These are phyloP conservation scores for Tolypocladium nubicola DNA, from an alignment of 2,329 filamentous ascomycete species.

Conservation along the genomic window DNA sequence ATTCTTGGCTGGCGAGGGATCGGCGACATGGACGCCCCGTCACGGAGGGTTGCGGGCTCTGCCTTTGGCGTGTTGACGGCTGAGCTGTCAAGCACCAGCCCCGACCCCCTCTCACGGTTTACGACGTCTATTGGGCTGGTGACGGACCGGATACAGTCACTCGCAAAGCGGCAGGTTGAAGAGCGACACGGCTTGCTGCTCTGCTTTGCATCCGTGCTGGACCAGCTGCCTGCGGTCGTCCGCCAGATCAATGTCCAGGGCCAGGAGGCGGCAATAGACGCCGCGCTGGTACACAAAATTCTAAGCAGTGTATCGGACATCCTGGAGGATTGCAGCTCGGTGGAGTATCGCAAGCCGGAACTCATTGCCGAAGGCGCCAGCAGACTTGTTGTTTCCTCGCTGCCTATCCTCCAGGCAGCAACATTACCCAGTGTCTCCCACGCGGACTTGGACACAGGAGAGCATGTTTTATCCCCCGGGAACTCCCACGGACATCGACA, in stretches of 20 bases:
- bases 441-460: conserved; percentile 10
- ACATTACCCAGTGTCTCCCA: conserved; percentile 9
- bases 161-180: conserved; percentile 50
- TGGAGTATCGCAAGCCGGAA: conserved; percentile 48
- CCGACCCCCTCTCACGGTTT: conserved; percentile 15
- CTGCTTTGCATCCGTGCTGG: conserved; percentile 47
- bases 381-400: conserved; percentile 42
- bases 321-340: conserved; percentile 28
- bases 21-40: conserved; percentile 64
- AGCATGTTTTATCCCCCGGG: conserved; percentile 12
- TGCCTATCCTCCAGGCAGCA: conserved; percentile 35
- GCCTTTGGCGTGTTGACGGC: conserved; percentile 54
- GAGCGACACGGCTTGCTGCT: conserved; percentile 59
- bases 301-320: conserved; percentile 19
- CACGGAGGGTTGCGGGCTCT: conserved; percentile 59
- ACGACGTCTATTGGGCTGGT: conserved; percentile 29
- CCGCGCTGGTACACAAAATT: conserved; percentile 17
- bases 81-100: conserved; percentile 20
- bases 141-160: conserved; percentile 28
- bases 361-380: conserved; percentile 52
- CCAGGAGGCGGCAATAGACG: conserved; percentile 5
- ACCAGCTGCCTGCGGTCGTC: conserved; percentile 20
- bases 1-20: conserved; percentile 81
- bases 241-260: conserved; percentile 17
- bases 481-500: conserved; percentile 9